These are phyloP conservation scores for Eleusine coracana DNA, from an alignment of 176 grass and related monocot genomes.

Conservation along the genomic window DNA sequence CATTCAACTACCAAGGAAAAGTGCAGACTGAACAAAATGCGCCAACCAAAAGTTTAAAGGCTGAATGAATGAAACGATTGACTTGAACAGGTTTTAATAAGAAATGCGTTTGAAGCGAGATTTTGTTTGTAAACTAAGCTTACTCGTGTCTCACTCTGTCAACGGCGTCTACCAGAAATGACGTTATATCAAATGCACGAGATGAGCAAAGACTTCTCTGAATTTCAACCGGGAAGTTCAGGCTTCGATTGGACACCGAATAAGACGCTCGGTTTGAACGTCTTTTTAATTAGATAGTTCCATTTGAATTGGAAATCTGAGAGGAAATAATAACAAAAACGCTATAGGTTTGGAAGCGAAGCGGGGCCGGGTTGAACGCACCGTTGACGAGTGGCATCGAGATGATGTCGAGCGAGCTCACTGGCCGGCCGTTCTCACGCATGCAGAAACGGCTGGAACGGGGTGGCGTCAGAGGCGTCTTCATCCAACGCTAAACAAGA, in stretches of 20 bases:
- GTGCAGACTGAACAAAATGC: not conserved
- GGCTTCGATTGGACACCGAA: not conserved
- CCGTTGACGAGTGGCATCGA: slow-evolving; percentile 40
- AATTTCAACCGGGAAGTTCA: not conserved
- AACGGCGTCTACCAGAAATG: not conserved
- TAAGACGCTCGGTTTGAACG: not conserved
- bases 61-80: not conserved
- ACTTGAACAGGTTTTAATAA: not conserved
- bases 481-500: slow-evolving; percentile 2
- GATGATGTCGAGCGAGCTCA: not conserved
- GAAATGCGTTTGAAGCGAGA: not conserved
- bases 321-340: too few species aligned
- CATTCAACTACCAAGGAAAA: not conserved
- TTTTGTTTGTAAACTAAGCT: not conserved
- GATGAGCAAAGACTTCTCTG: not conserved
- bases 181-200: not conserved
- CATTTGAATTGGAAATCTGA: not conserved
- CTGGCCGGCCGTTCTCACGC: not conserved
- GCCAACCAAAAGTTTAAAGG: not conserved
- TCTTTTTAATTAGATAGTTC: too few species aligned
- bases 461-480: slow-evolving; percentile 2
- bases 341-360: not conserved
- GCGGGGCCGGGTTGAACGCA: not conserved
- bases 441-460: not conserved
- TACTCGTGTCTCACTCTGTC: not conserved